Evolutionary conservation across 2,329 filamentous ascomycete species (phyloP).

Genomic region (Microdochium nivale): DNA sequence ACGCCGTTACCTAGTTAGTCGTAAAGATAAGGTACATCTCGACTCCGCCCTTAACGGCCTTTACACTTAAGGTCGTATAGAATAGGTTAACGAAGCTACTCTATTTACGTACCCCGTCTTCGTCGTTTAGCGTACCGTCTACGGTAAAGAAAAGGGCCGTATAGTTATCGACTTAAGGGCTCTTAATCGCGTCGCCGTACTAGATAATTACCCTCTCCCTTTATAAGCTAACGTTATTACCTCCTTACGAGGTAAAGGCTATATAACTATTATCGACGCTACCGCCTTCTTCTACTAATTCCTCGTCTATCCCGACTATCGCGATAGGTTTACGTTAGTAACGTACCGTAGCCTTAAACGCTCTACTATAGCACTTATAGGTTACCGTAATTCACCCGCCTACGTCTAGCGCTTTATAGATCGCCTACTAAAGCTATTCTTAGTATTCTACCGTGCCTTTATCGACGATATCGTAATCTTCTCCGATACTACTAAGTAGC

Average conservation of each 20-base stretch:
- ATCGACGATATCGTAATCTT: no score
- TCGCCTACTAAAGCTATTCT: no score
- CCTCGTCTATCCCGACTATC: neutral
- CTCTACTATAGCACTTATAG: no score
- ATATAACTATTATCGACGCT: neutral
- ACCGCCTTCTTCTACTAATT: neutral
- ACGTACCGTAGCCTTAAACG: neutral
- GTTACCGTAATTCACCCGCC: no score
- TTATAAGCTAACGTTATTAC: neutral
- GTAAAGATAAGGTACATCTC: neutral
- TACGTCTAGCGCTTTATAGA: no score
- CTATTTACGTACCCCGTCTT: slow-evolving; percentile 2
- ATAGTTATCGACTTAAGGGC: slow-evolving; percentile 1
- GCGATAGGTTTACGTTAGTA: neutral
- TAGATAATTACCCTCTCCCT: slow-evolving; percentile 2
- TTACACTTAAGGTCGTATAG: neutral
- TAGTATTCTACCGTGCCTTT: no score
- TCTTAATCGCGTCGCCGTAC: neutral
- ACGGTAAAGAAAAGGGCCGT: slow-evolving; percentile 1
- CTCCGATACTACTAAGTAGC: no score
- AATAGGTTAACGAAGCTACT: no score
- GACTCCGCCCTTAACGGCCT: slow-evolving; percentile 1
- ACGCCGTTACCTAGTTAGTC: neutral
- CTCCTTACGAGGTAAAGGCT: neutral
- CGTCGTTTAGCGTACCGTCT: slow-evolving; percentile 1